These are phyloP conservation scores for Leccinum truebloodii DNA, from an alignment of 768 basidiomycete species.

Conservation along the genomic window DNA sequence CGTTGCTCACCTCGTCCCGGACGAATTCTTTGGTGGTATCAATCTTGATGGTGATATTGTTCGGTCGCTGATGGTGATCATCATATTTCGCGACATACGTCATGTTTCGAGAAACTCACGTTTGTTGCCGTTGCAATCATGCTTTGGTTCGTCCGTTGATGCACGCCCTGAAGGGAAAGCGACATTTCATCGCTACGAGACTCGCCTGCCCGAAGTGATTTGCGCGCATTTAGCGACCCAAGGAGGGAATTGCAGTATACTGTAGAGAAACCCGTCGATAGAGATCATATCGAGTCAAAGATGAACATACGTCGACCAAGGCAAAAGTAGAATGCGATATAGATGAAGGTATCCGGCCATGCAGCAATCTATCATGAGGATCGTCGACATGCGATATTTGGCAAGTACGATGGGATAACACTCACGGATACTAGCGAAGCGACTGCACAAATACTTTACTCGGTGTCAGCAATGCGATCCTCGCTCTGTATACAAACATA, in stretches of 20 bases:
- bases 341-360: background rate
- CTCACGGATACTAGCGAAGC: background rate
- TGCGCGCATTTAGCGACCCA: constrained; percentile 60
- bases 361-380: background rate
- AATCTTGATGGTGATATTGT: background rate
- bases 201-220: constrained; percentile 40
- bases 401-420: background rate
- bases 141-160: constrained; percentile 15
- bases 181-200: constrained; percentile 31
- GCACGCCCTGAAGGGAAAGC: constrained; percentile 31
- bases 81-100: background rate
- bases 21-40: background rate
- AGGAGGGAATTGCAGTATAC: constrained; percentile 65
- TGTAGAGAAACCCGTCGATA: constrained; percentile 17
- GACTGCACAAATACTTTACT: background rate
- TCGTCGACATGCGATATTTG: background rate
- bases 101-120: background rate
- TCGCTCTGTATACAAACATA: background rate
- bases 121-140: background rate
- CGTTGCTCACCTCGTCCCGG: background rate
- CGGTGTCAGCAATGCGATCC: background rate
- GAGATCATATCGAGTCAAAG: background rate
- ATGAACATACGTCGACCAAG: background rate
- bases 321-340: background rate
- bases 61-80: background rate